Conservation (phyloP, 202 grass and related monocot species). For the Dendrocalamus latiflorus region DNA sequence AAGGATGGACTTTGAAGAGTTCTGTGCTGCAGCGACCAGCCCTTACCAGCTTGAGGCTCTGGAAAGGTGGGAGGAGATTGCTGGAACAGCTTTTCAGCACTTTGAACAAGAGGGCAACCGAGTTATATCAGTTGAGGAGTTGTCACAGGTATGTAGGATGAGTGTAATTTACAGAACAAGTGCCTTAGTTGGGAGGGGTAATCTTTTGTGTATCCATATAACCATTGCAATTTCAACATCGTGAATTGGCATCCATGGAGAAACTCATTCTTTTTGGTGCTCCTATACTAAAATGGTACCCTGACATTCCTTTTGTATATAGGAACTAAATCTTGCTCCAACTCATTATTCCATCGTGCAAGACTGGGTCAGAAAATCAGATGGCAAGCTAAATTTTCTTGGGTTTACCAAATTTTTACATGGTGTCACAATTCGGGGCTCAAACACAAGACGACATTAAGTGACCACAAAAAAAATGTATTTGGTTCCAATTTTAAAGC, state of each 20-base stretch:
- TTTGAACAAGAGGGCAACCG: constrained; percentile 92
- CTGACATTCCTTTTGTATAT: constrained; percentile 18
- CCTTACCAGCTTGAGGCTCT: constrained; percentile 96
- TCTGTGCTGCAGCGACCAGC: constrained; percentile 86
- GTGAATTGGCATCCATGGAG: neutral
- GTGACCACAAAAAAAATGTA: neutral
- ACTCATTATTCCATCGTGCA: constrained; percentile 76
- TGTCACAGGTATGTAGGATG: constrained; percentile 62
- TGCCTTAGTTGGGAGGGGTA: neutral
- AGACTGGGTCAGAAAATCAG: constrained; percentile 91
- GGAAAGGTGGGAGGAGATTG: constrained; percentile 93
- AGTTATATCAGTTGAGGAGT: constrained; percentile 79
- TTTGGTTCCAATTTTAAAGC: constrained; percentile 24
- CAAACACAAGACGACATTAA: constrained; percentile 79
- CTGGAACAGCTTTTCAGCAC: constrained; percentile 80
- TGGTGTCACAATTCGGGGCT: constrained; percentile 75
- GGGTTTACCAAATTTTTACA: constrained; percentile 98
- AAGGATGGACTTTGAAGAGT: constrained; percentile 93
- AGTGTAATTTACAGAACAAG: neutral
- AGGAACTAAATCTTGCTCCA: constrained; percentile 85
- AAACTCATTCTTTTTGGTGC: neutral
- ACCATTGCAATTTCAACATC: neutral
- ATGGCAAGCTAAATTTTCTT: constrained; percentile 91
- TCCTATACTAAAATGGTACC: neutral
- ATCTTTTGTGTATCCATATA: neutral